These are phyloP conservation scores for Neoboletus brunneissimus DNA, from an alignment of 768 basidiomycete species.

Conservation along the genomic window DNA sequence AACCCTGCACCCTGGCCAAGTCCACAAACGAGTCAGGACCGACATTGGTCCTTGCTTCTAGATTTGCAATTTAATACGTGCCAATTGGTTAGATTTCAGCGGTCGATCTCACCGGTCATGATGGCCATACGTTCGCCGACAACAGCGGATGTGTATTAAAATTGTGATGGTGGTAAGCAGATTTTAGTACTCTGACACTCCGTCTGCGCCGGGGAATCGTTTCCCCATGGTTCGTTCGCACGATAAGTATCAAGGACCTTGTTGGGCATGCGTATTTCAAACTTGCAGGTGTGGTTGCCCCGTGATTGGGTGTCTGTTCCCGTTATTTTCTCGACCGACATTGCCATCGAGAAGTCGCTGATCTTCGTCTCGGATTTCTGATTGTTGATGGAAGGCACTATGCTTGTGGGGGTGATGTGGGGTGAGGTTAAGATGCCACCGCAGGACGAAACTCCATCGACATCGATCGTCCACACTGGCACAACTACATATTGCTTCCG, in stretches of 20 bases:
- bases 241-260: conserved; percentile 1
- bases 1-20: neutral
- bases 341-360: neutral
- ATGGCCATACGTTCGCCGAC: neutral
- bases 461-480: no score
- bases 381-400: neutral
- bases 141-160: neutral
- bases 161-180: neutral
- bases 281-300: neutral
- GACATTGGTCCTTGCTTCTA: neutral
- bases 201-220: neutral
- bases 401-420: neutral
- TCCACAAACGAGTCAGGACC: neutral
- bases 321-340: neutral
- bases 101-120: neutral
- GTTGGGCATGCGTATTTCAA: neutral
- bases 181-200: neutral
- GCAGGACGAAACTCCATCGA: neutral
- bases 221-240: neutral
- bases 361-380: neutral
- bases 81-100: neutral
- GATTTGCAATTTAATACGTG: no score
- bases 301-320: neutral
- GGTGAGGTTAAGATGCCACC: neutral
- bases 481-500: neutral